A percentile compares a stretch with the other conserved stretches of the same genome.
Evolutionary conservation across 106 monocot genomes (phyloP).

Genomic region (Platanthera zijinensis): DNA sequence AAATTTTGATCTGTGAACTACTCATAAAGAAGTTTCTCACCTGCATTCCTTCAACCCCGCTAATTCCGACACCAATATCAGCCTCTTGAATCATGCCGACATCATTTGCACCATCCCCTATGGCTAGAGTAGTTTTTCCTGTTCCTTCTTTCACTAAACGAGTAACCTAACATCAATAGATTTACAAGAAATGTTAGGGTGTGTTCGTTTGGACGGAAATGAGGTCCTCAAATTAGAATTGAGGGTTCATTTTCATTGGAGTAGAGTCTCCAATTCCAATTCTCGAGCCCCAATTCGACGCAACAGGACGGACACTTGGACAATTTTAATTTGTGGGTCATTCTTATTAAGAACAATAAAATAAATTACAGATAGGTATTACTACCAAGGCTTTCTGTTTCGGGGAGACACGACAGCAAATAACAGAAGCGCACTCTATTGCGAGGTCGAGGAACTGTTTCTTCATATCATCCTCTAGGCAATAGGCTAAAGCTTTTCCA

Average conservation of each 20-base stretch:
- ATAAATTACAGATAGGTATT: not conserved
- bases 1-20: not conserved
- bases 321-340: not conserved
- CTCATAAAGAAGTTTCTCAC: slow-evolving; percentile 10
- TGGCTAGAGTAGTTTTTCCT: slow-evolving; percentile 62
- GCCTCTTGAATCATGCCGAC: slow-evolving; percentile 94
- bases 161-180: slow-evolving; percentile 44
- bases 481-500: slow-evolving; percentile 68
- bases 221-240: too few species aligned
- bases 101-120: slow-evolving; percentile 92
- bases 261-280: too few species aligned
- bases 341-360: not conserved
- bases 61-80: slow-evolving; percentile 87
- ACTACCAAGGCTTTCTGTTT: slow-evolving; percentile 78
- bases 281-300: too few species aligned
- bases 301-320: too few species aligned
- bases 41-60: slow-evolving; percentile 92
- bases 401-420: slow-evolving; percentile 84
- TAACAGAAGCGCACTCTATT: slow-evolving; percentile 62
- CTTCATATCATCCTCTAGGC: slow-evolving; percentile 75
- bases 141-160: slow-evolving; percentile 67
- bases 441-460: slow-evolving; percentile 56
- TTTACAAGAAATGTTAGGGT: not conserved
- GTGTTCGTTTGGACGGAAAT: too few species aligned
- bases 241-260: too few species aligned